Percentiles rank a stretch among this genome's conserved stretches.
Conservation (phyloP, 257 asterid species). For the Leonotis leonurus region DNA sequence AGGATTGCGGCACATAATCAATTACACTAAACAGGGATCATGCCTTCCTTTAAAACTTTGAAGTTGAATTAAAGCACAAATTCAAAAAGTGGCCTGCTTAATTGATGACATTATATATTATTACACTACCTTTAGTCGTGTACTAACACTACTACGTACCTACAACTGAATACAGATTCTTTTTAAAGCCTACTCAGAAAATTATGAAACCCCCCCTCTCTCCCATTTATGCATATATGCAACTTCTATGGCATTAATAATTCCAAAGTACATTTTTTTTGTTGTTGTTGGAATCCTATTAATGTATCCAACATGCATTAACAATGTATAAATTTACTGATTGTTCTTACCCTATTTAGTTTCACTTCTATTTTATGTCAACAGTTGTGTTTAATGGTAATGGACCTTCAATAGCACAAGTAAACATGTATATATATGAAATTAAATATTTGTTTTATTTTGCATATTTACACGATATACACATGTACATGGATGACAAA, state of each 20-base stretch:
- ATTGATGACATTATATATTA: background rate
- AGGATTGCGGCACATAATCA: constrained; percentile 1
- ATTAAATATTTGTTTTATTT: background rate
- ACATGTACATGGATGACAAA: background rate
- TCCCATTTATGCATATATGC: background rate
- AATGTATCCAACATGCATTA: background rate
- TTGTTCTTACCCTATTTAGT: too few species aligned
- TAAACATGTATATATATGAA: background rate
- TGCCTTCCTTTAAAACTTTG: background rate
- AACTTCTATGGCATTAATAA: background rate
- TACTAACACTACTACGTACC: too few species aligned
- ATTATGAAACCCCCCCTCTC: background rate
- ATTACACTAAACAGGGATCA: constrained; percentile 9
- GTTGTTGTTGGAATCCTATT: background rate
- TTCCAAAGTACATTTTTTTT: background rate
- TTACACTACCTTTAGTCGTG: too few species aligned
- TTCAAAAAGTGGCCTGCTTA: background rate
- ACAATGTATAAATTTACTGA: background rate
- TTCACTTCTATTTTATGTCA: too few species aligned
- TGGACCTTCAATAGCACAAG: too few species aligned
- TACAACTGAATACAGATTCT: background rate
- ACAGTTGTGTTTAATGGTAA: too few species aligned
- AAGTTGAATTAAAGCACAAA: constrained; percentile 10
- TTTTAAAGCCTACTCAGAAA: background rate
- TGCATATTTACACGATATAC: background rate